Conservation (phyloP, 208 protist species). For the Trypanosoma grayi region DNA sequence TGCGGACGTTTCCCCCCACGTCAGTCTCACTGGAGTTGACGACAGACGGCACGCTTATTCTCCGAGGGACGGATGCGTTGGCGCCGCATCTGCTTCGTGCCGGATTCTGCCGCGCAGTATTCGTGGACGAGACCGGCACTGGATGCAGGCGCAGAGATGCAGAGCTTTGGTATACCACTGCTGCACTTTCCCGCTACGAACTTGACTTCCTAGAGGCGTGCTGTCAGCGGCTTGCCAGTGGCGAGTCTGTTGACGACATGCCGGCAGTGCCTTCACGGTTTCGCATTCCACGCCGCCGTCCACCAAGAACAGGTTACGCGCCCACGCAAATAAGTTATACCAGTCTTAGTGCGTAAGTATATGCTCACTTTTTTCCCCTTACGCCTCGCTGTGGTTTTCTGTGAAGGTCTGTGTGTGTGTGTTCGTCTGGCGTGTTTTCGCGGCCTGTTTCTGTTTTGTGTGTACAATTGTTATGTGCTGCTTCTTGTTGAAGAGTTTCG, state of each 20-base stretch:
- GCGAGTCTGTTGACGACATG: slow-evolving; percentile 45
- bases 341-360: slow-evolving; percentile 1
- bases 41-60: slow-evolving; percentile 66
- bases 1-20: slow-evolving; percentile 52
- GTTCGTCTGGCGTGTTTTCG: background rate
- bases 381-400: slow-evolving; percentile 1
- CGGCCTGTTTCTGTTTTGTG: background rate
- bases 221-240: slow-evolving; percentile 65
- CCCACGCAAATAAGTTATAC: slow-evolving; percentile 11
- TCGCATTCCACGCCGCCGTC: slow-evolving; percentile 66
- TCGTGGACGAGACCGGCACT: slow-evolving; percentile 13
- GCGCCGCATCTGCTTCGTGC: slow-evolving; percentile 68
- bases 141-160: background rate
- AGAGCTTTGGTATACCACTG: slow-evolving; percentile 67
- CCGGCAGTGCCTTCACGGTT: slow-evolving; percentile 64
- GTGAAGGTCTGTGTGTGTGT: background rate
- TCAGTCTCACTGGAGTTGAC: slow-evolving; percentile 77
- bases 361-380: slow-evolving; percentile 1
- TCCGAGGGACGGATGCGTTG: slow-evolving; percentile 65
- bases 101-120: slow-evolving; percentile 69
- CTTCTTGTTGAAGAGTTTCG: background rate
- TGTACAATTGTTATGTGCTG: background rate
- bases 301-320: background rate
- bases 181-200: slow-evolving; percentile 62
- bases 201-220: slow-evolving; percentile 88